Conservation (phyloP, 1,284 basidiomycete genomes). For the Pholiota adiposa region DNA sequence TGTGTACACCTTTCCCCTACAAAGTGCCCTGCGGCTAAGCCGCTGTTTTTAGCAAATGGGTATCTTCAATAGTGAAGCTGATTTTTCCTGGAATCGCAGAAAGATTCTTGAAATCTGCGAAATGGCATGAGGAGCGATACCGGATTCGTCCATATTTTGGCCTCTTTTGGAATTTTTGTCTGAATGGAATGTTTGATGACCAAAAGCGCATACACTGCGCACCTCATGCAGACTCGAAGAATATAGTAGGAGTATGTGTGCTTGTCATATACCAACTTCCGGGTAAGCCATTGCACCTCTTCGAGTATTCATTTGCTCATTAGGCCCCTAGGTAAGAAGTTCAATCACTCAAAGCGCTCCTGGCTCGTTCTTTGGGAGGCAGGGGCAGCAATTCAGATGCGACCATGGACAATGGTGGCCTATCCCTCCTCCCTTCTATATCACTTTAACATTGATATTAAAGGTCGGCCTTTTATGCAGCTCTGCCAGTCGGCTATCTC, state of each 20-base stretch:
- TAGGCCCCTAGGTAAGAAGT: slow-evolving; percentile 6
- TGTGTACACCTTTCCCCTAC: not conserved
- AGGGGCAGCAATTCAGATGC: slow-evolving; percentile 18
- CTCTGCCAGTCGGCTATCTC: too few species aligned
- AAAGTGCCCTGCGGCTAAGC: too few species aligned
- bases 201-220: slow-evolving; percentile 20
- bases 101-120: slow-evolving; percentile 14
- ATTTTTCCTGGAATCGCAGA: slow-evolving; percentile 18
- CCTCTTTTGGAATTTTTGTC: slow-evolving; percentile 31
- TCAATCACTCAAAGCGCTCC: slow-evolving; percentile 25
- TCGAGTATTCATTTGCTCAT: not conserved
- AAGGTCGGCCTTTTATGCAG: not conserved
- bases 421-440: not conserved
- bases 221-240: slow-evolving; percentile 32
- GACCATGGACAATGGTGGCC: not conserved
- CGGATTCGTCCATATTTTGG: slow-evolving; percentile 29
- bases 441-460: not conserved
- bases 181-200: slow-evolving; percentile 25
- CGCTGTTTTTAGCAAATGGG: not conserved
- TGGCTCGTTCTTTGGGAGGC: slow-evolving; percentile 38
- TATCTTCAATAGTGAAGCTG: not conserved
- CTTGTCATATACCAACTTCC: slow-evolving; percentile 22
- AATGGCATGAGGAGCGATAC: slow-evolving; percentile 17
- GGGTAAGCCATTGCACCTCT: slow-evolving; percentile 8
- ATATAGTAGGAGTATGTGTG: slow-evolving; percentile 31